phyloP scores from a whole-genome alignment of 2,329 filamentous ascomycete species.

The Colletotrichum sublineola region DNA sequence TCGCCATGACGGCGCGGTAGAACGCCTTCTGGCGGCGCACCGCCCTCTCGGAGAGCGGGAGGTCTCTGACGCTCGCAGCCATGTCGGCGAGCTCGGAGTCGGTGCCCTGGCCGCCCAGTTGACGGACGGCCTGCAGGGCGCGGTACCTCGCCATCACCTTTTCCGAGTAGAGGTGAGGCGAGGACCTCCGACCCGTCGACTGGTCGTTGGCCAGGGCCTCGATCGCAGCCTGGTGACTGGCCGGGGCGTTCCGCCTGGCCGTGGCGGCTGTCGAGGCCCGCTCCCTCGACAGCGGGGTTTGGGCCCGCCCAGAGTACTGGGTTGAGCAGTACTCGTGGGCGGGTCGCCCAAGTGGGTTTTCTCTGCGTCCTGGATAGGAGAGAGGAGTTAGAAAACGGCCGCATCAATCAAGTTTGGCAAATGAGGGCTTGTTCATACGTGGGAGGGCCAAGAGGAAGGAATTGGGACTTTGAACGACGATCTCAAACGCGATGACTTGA shows the following conservation, averaged over 20 bases:
- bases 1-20: conserved; percentile 23
- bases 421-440: neutral
- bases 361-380: neutral
- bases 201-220: conserved; percentile 27
- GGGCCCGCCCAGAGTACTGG: conserved; percentile 23
- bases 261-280: conserved; percentile 16
- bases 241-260: neutral
- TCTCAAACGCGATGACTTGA: neutral
- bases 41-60: conserved; percentile 22
- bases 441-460: neutral
- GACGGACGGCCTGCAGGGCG: conserved; percentile 22
- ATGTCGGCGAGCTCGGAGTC: conserved; percentile 39
- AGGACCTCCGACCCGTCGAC: conserved; percentile 16
- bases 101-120: conserved; percentile 30
- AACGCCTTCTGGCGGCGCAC: conserved; percentile 22
- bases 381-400: conserved; percentile 10
- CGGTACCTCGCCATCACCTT: conserved; percentile 21
- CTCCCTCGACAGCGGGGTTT: neutral
- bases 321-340: conserved; percentile 20
- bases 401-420: neutral
- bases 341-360: conserved; percentile 2
- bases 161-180: conserved; percentile 23
- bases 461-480: neutral
- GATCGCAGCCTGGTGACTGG: conserved; percentile 16
- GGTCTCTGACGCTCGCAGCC: conserved; percentile 20